phyloP scores from a whole-genome alignment of 2,329 filamentous ascomycete genomes.

The Byssoonygena ceratinophila region DNA sequence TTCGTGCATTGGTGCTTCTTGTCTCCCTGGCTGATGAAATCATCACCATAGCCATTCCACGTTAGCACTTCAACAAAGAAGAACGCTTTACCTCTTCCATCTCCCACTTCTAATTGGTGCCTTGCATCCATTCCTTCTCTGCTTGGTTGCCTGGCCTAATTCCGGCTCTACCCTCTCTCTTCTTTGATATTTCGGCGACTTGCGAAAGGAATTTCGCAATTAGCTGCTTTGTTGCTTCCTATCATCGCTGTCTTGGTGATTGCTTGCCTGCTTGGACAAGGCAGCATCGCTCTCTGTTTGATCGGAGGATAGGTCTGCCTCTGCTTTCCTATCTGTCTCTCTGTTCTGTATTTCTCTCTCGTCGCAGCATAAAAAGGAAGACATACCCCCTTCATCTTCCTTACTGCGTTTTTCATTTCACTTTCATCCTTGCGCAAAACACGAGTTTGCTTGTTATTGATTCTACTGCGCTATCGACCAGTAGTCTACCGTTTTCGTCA shows the following conservation, averaged over 20 bases:
- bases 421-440: background rate
- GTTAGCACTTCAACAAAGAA: background rate
- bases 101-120: constrained; percentile 10
- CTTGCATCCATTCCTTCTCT: background rate
- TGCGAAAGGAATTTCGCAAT: constrained; percentile 2
- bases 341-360: background rate
- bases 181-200: background rate
- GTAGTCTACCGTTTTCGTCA: background rate
- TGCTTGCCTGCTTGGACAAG: constrained; percentile 5
- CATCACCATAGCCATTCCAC: background rate
- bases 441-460: background rate
- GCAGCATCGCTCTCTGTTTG: constrained; percentile 2
- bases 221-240: background rate
- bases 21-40: background rate
- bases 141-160: constrained; percentile 10
- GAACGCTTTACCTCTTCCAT: constrained; percentile 8
- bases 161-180: background rate
- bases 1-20: background rate
- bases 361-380: constrained; percentile 9
- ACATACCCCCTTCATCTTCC: constrained; percentile 1
- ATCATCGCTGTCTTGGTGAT: background rate
- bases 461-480: background rate
- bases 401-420: background rate
- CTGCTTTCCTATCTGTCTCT: background rate
- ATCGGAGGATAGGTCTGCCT: background rate